These are phyloP conservation scores for Hygrophila difformis DNA, from an alignment of 257 asterid genomes.

Conservation along the genomic window DNA sequence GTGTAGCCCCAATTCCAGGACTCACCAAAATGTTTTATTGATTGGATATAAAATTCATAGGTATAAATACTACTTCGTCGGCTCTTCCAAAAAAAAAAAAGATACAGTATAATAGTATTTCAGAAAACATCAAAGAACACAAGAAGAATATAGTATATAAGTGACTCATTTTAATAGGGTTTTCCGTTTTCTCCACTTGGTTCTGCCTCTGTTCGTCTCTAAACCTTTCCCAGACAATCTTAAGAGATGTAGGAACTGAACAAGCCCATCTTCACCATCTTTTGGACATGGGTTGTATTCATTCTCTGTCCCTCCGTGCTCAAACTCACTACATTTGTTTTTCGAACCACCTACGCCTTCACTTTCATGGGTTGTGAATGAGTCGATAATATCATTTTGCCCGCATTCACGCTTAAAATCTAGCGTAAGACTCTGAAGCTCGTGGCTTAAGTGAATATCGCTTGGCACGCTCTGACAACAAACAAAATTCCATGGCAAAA, in stretches of 20 bases:
- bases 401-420: slow-evolving; percentile 69
- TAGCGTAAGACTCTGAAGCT: slow-evolving; percentile 50
- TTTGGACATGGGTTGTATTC: slow-evolving; percentile 22
- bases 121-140: too few species aligned
- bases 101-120: too few species aligned
- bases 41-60: too few species aligned
- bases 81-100: too few species aligned
- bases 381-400: slow-evolving; percentile 45
- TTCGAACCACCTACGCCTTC: slow-evolving; percentile 17
- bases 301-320: slow-evolving; percentile 18
- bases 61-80: too few species aligned
- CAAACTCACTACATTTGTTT: too few species aligned
- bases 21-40: too few species aligned
- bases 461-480: slow-evolving; percentile 51
- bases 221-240: slow-evolving; percentile 44
- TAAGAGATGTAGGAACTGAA: slow-evolving; percentile 31
- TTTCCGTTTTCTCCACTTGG: slow-evolving; percentile 63
- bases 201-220: slow-evolving; percentile 56
- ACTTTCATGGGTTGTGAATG: slow-evolving; percentile 47
- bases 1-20: too few species aligned
- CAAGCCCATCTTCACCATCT: slow-evolving; percentile 17
- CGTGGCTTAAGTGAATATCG: slow-evolving; percentile 44
- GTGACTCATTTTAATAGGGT: too few species aligned
- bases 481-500: too few species aligned
- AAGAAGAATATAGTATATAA: too few species aligned